Base-by-base conservation (phyloP, 768 basidiomycete genomes). In the Lentinus tigrinus region DNA sequence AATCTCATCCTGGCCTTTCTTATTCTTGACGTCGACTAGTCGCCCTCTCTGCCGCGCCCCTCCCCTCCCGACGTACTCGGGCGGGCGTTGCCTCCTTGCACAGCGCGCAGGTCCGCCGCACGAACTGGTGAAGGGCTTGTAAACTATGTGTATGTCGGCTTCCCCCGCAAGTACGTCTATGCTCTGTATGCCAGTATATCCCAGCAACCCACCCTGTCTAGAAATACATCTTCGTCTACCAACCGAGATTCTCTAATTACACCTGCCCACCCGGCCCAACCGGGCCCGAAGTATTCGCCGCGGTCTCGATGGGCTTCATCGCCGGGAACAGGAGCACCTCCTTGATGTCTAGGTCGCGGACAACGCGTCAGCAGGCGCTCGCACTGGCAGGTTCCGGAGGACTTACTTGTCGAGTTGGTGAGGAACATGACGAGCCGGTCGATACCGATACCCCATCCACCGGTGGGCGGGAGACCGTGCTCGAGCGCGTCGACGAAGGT, bases 351-450 rank as follows among this genome's bases (percentile, higher is more conserved):
- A 66, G 47, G 43, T 47, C 53, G n/a, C n/a, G n/a, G 36, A 42
- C 3, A 54, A 55, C 23, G 47, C 21, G 43, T 65, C 31, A 66
- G 63, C 17, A 46, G 17, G 28, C 28, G 28, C 36, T 37, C 46
- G 44, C 23, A 24, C 54, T 47, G 54, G 42, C 24, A 14, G 7
- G 31, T 16, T n/a, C n/a, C 13, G 11, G 7, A 1, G 46, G 3
- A 75, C 88, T 65, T 64, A 94, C 92, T 96, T 8, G 86, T 88
- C n/a, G 93, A 95, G 74, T 99, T 88, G 3, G 95, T 96, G 48
- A 98, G 79, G 87, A 98, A 98, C 96, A 98, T 98, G 75, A 98
- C 93, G 38, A 98, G 79, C 59, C 95, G 87, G 70, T 98, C 95
- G 64, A 98, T 91, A 54, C 96, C 95, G 54, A 98, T 80, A 62